Percentiles rank a stretch among this genome's conserved stretches.
Conservation (phyloP, 2,329 filamentous ascomycete genomes). For the Colletotrichum sublineola region DNA sequence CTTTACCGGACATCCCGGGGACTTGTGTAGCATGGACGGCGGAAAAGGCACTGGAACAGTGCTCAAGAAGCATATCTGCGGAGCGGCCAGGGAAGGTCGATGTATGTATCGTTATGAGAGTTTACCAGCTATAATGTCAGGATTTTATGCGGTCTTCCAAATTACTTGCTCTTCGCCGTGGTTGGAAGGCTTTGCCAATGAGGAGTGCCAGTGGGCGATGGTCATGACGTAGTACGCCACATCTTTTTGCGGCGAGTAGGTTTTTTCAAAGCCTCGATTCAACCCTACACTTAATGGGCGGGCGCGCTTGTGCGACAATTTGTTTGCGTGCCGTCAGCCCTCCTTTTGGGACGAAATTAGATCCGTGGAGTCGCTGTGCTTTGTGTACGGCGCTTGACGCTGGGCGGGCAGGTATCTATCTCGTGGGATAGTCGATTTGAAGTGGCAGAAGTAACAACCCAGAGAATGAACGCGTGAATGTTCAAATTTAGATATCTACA, state of each 20-base stretch:
- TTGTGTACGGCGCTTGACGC: background rate
- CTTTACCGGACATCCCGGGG: background rate
- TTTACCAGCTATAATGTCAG: constrained; percentile 41
- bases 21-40: constrained; percentile 20
- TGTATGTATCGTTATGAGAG: constrained; percentile 43
- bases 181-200: background rate
- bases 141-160: constrained; percentile 33
- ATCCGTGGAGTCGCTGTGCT: background rate
- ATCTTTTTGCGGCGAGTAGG: constrained; percentile 1
- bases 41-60: background rate
- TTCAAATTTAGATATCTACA: constrained; percentile 18
- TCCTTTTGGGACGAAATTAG: background rate
- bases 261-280: constrained; percentile 1
- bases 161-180: background rate
- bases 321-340: background rate
- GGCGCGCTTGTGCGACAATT: constrained; percentile 2
- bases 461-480: background rate
- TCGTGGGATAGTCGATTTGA: background rate
- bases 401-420: background rate
- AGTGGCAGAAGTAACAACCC: background rate
- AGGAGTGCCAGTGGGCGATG: background rate
- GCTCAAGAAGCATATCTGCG: constrained; percentile 9
- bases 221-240: background rate
- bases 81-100: constrained; percentile 23
- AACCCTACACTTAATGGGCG: background rate